Conservation (phyloP, 2,329 filamentous ascomycete species). For the Zasmidium cellare region DNA sequence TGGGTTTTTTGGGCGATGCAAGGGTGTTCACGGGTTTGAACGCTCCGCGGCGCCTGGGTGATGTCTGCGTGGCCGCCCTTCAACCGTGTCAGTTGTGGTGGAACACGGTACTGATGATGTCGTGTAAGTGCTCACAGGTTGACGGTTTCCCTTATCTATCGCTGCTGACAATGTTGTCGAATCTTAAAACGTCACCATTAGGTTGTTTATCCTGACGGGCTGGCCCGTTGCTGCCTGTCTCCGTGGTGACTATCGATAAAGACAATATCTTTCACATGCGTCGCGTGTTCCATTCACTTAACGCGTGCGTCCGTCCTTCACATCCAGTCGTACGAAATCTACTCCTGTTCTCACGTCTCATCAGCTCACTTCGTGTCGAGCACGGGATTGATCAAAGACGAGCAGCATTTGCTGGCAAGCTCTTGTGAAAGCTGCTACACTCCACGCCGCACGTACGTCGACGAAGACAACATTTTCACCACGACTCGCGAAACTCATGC, state of each 20-base stretch:
- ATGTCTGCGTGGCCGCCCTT: background rate
- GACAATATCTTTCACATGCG: background rate
- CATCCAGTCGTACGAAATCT: too few relatives aligned
- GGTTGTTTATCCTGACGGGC: background rate
- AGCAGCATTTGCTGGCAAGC: too few relatives aligned
- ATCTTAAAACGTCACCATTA: background rate
- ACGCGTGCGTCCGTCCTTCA: too few relatives aligned
- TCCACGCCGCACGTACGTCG: too few relatives aligned
- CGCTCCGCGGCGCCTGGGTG: background rate
- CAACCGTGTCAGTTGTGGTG: background rate
- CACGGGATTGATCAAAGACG: too few relatives aligned
- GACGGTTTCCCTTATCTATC: background rate
- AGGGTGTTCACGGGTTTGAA: slow-evolving; percentile 26
- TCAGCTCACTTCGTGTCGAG: too few relatives aligned
- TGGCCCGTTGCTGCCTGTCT: background rate
- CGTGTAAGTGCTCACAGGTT: background rate
- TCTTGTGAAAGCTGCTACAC: too few relatives aligned
- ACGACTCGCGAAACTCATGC: too few relatives aligned
- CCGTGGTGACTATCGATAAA: background rate
- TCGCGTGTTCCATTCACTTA: background rate
- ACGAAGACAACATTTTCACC: too few relatives aligned
- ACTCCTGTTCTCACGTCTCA: too few relatives aligned
- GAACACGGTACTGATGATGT: background rate
- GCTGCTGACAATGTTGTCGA: background rate
- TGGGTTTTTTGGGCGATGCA: slow-evolving; percentile 16